phyloP scores from a whole-genome alignment of 2,329 filamentous ascomycete species.

The Phoma sp. region DNA sequence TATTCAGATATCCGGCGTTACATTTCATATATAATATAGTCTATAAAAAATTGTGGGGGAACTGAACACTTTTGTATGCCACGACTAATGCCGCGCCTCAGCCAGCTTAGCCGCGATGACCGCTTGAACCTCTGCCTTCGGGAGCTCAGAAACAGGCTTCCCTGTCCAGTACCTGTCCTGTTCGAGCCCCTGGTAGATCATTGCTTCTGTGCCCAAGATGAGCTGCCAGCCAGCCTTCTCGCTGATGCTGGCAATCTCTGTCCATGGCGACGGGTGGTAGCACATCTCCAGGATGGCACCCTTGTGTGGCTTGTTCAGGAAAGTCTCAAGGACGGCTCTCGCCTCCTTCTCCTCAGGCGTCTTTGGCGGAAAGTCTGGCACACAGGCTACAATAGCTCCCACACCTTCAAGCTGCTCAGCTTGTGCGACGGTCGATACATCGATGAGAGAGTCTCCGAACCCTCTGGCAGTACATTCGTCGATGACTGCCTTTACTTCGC shows the following conservation, averaged over 20 bases:
- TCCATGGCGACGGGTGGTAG: slow-evolving; percentile 73
- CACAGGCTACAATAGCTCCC: slow-evolving; percentile 72
- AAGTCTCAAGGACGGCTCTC: slow-evolving; percentile 60
- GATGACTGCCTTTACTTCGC: slow-evolving; percentile 71
- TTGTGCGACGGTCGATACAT: slow-evolving; percentile 66
- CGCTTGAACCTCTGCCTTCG: slow-evolving; percentile 64
- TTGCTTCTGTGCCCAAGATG: slow-evolving; percentile 75
- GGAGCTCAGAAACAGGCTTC: slow-evolving; percentile 62
- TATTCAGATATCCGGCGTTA: not conserved
- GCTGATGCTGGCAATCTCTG: slow-evolving; percentile 67
- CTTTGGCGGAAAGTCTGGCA: slow-evolving; percentile 74
- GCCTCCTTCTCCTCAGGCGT: slow-evolving; percentile 67
- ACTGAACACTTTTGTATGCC: slow-evolving; percentile 7
- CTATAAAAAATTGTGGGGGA: not conserved
- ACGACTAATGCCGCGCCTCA: slow-evolving; percentile 24
- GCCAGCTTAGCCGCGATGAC: slow-evolving; percentile 51
- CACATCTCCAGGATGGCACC: slow-evolving; percentile 81
- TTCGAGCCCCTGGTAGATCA: slow-evolving; percentile 79
- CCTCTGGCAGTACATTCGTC: slow-evolving; percentile 65
- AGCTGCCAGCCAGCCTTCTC: slow-evolving; percentile 71
- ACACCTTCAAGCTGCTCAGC: slow-evolving; percentile 64
- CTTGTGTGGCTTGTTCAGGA: slow-evolving; percentile 59
- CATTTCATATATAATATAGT: not conserved
- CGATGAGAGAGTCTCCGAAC: slow-evolving; percentile 65
- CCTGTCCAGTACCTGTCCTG: slow-evolving; percentile 70